Evolutionary conservation across 163 green algal species (phyloP).

Genomic region (Trebouxiophyceae sp.): DNA sequence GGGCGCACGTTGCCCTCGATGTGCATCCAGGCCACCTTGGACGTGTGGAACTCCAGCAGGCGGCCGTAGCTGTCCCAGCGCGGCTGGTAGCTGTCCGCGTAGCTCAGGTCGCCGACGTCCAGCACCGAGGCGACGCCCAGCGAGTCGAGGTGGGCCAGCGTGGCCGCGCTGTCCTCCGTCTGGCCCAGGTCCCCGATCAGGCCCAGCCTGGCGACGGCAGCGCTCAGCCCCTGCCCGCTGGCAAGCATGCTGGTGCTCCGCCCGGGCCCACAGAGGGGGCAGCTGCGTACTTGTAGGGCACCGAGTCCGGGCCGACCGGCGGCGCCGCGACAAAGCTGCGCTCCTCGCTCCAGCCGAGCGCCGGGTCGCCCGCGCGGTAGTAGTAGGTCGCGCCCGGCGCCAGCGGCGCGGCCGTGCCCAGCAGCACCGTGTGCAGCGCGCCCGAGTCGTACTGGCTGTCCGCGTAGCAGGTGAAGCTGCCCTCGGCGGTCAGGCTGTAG

Average conservation of each 20-base stretch:
- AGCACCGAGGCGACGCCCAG: constrained; percentile 14
- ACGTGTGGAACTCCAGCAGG: constrained; percentile 27
- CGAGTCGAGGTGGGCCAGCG: constrained; percentile 50
- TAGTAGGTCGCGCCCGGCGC: constrained; percentile 22
- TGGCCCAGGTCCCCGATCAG: constrained; percentile 65
- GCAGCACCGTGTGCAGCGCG: constrained; percentile 30
- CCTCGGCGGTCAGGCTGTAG: constrained; percentile 3
- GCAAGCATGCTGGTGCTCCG: background rate
- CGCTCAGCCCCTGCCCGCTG: background rate
- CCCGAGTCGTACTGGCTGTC: constrained; percentile 23
- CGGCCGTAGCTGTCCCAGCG: constrained; percentile 59
- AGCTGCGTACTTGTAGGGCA: constrained; percentile 30
- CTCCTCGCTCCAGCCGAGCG: constrained; percentile 21
- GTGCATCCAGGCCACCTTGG: constrained; percentile 32
- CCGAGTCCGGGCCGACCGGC: constrained; percentile 8
- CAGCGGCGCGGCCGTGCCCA: constrained; percentile 34
- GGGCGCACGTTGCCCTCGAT: constrained; percentile 42
- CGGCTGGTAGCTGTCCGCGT: constrained; percentile 67
- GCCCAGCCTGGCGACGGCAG: constrained; percentile 11
- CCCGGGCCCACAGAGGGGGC: background rate
- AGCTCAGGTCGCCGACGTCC: constrained; percentile 57
- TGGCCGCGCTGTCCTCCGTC: constrained; percentile 56
- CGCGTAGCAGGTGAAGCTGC: constrained; percentile 6
- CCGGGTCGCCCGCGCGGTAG: constrained; percentile 37
- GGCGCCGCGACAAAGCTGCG: constrained; percentile 37